Percentiles rank a stretch among this genome's conserved stretches.
These are phyloP conservation scores for Dactylellina leptospora DNA, from an alignment of 2,329 filamentous ascomycete genomes.

Conservation along the genomic window DNA sequence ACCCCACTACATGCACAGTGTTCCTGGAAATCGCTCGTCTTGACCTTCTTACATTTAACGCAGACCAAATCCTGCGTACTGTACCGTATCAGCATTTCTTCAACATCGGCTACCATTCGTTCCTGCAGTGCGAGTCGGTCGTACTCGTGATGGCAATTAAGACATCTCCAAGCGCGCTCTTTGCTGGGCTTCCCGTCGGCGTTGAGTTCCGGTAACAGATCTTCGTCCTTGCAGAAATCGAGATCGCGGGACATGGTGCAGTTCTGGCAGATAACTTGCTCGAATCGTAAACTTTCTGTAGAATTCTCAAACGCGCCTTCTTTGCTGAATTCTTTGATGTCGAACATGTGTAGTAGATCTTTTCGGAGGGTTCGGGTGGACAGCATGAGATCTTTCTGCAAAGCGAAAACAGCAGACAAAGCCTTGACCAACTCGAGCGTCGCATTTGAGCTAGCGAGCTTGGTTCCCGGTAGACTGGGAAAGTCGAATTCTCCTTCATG, in stretches of 20 bases:
- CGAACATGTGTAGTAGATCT: slow-evolving; percentile 87
- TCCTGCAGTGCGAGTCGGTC: slow-evolving; percentile 86
- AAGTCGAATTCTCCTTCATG: slow-evolving; percentile 87
- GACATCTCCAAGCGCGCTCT: slow-evolving; percentile 74
- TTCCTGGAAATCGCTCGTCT: slow-evolving; percentile 93
- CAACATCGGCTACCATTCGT: slow-evolving; percentile 76
- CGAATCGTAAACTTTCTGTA: slow-evolving; percentile 75
- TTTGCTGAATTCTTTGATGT: slow-evolving; percentile 89
- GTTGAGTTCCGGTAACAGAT: slow-evolving; percentile 69
- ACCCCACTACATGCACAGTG: slow-evolving; percentile 91
- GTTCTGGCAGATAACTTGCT: slow-evolving; percentile 83
- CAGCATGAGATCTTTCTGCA: slow-evolving; percentile 88
- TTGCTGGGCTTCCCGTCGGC: slow-evolving; percentile 57
- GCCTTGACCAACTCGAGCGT: slow-evolving; percentile 90
- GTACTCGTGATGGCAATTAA: slow-evolving; percentile 73
- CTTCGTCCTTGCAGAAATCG: slow-evolving; percentile 89
- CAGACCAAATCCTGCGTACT: slow-evolving; percentile 90
- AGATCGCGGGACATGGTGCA: slow-evolving; percentile 90
- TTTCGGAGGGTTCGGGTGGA: slow-evolving; percentile 89
- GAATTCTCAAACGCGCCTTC: slow-evolving; percentile 91
- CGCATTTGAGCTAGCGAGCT: slow-evolving; percentile 71
- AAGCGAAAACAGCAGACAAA: slow-evolving; percentile 87
- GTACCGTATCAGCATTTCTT: slow-evolving; percentile 81
- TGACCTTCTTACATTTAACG: slow-evolving; percentile 72
- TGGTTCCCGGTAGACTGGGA: slow-evolving; percentile 78